Base-by-base conservation (phyloP, 768 basidiomycete genomes). In the Mycena crocata region DNA sequence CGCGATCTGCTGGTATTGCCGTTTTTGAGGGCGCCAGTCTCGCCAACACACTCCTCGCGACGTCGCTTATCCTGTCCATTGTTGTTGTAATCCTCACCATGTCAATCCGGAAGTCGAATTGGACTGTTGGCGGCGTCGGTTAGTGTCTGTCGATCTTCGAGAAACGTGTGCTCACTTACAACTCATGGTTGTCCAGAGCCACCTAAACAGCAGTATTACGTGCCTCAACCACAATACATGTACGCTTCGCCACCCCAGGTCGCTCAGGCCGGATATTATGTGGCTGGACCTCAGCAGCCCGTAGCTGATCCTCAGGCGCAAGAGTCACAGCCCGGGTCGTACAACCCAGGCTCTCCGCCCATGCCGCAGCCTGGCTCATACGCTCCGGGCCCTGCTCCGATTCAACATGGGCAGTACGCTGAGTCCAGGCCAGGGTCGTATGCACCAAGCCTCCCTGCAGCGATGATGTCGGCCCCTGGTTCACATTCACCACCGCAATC, bases 1-100 rank as follows among this genome's bases (percentile, higher is more conserved):
- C 57, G 6, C 2, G 5, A 37, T 3, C n/a, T 26, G 42, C 48
- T 15, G 39, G 17, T 44, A 15, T 21, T 26, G 5, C 31, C 30
- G 31, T 17, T 9, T 40, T 57, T 40, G 66, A 71, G 31, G 30
- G 66, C 48, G 62, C 66, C 23, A 28, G 23, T 54, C 52, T 71
- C 48, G 69, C 69, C 12, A 14, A 28, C 42, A 23, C 2, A 15
- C 54, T 71, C 34, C 66, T 71, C 52, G 9, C 32, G 2, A 46
- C 49, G 4, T 30, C 31, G 6, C 12, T 56, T 21, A 26, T 23
- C 19, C 28, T 71, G 42, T 21, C 26, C 10, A 61, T 71, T 32
- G 14, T 65, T 13, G n/a, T 59, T 21, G 28, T 58, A 9, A 50
- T 71, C 19, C 57, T 67, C 28, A 12, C 45, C 5, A 6, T 59